Conservation (phyloP, 208 protist species). For the Trypanosoma lewisi region DNA sequence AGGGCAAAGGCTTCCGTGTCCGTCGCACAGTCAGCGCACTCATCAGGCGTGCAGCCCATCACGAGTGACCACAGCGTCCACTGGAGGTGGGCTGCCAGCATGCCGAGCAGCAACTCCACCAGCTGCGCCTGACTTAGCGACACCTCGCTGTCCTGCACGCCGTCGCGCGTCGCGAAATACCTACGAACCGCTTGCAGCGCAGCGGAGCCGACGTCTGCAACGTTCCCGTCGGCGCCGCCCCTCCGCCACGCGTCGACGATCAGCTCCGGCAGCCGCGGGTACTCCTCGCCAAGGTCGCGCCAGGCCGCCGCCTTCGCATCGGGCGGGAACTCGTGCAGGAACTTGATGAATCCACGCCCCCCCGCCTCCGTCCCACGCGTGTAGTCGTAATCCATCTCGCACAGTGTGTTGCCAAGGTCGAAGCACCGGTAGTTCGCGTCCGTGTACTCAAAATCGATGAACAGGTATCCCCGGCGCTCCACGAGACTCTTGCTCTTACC, state of each 20-base stretch:
- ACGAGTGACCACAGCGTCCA: conserved; percentile 81
- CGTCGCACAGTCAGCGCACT: conserved; percentile 20
- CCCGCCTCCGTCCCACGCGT: conserved; percentile 62
- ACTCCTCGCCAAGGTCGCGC: conserved; percentile 51
- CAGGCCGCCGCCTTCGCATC: conserved; percentile 41
- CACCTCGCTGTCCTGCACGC: conserved; percentile 11
- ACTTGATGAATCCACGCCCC: conserved; percentile 80
- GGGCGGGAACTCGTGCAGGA: conserved; percentile 58
- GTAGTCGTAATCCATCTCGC: conserved; percentile 87
- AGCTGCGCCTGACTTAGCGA: conserved; percentile 52
- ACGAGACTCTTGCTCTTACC: conserved; percentile 78
- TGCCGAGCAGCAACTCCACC: conserved; percentile 71
- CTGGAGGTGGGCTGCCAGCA: conserved; percentile 69
- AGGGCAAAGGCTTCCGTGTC: conserved; percentile 61
- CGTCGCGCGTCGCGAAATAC: conserved; percentile 24
- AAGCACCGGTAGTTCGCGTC: conserved; percentile 84
- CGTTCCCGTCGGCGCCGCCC: not conserved
- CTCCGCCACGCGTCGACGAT: conserved; percentile 62
- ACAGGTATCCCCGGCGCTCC: conserved; percentile 65
- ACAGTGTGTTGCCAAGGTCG: conserved; percentile 83
- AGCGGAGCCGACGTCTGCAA: conserved; percentile 5
- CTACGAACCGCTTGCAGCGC: conserved; percentile 18
- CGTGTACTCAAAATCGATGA: conserved; percentile 88
- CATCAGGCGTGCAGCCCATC: conserved; percentile 62
- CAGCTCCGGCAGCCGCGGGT: conserved; percentile 71